phyloP scores from a whole-genome alignment of 805 yeast species.

The Lipomyces lipofer region DNA sequence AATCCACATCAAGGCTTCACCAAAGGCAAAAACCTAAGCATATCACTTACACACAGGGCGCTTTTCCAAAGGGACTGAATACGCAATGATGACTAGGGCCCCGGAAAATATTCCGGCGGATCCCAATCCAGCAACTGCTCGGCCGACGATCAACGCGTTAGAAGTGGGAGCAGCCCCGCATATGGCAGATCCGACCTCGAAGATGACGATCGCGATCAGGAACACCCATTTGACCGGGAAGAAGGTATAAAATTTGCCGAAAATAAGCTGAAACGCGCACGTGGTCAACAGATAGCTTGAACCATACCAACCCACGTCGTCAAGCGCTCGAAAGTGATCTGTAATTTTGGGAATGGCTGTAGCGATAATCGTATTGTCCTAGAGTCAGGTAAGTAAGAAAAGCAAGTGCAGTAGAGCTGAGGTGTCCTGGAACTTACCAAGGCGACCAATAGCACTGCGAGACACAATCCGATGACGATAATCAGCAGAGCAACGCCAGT shows the following conservation, averaged over 20 bases:
- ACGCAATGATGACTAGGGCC: slow-evolving; percentile 57
- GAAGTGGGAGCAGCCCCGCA: slow-evolving; percentile 39
- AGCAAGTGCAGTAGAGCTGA: background rate
- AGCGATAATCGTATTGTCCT: slow-evolving; percentile 15
- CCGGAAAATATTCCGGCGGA: slow-evolving; percentile 65
- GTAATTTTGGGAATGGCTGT: slow-evolving; percentile 14
- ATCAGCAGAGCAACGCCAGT: background rate
- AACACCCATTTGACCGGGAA: slow-evolving; percentile 10
- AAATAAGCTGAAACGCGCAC: slow-evolving; percentile 10
- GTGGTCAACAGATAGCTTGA: slow-evolving; percentile 7
- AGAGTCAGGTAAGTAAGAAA: background rate
- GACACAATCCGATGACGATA: slow-evolving; percentile 6
- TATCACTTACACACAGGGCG: slow-evolving; percentile 31
- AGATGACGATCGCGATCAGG: slow-evolving; percentile 38
- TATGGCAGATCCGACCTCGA: slow-evolving; percentile 40
- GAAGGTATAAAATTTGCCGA: slow-evolving; percentile 10
- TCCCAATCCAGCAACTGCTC: slow-evolving; percentile 69
- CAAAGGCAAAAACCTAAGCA: background rate
- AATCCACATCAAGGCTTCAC: background rate
- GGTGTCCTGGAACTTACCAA: slow-evolving; percentile 3
- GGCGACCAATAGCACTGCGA: slow-evolving; percentile 12
- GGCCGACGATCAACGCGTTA: slow-evolving; percentile 65
- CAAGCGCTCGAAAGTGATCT: slow-evolving; percentile 7
- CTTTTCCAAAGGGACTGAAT: slow-evolving; percentile 48
- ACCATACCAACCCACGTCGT: slow-evolving; percentile 18